phyloP scores from a whole-genome alignment of 176 grass and related monocot genomes.

The Hsuehochloa calcarea region DNA sequence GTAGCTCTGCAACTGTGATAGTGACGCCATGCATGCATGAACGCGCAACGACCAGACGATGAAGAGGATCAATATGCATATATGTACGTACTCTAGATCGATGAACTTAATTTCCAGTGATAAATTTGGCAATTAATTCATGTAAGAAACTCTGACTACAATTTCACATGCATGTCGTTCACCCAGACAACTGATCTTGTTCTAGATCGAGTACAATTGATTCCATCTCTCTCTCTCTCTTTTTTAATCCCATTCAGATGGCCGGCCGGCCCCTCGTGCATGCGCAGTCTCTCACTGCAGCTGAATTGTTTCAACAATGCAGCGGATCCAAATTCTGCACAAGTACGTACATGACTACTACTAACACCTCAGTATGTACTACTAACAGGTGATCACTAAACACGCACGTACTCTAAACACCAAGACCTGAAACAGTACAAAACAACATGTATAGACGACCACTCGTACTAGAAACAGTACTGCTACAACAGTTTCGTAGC shows the following conservation, averaged over 20 bases:
- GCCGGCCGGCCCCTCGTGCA: background rate
- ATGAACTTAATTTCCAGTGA: no score
- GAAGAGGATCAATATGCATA: background rate
- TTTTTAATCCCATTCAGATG: background rate
- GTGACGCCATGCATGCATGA: background rate
- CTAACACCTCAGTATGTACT: background rate
- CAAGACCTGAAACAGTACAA: constrained; percentile 1
- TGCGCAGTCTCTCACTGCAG: background rate
- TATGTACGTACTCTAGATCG: background rate
- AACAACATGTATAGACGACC: constrained; percentile 32
- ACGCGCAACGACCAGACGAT: background rate
- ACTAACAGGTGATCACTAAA: background rate
- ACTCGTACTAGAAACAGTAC: constrained; percentile 11
- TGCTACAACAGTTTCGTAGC: constrained; percentile 17
- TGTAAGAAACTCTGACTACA: background rate
- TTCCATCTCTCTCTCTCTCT: background rate
- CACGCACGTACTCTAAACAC: background rate
- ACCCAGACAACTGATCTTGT: background rate
- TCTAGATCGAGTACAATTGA: background rate
- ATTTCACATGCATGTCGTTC: background rate
- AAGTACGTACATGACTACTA: background rate
- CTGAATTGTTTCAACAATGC: background rate
- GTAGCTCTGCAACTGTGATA: background rate
- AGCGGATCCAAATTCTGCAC: constrained; percentile 6
- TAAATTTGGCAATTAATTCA: background rate